Evolutionary conservation across 1,284 basidiomycete genomes (phyloP), one percentile per base, ranked within the genome.

Genomic region (Papiliotrema laurentii): DNA sequence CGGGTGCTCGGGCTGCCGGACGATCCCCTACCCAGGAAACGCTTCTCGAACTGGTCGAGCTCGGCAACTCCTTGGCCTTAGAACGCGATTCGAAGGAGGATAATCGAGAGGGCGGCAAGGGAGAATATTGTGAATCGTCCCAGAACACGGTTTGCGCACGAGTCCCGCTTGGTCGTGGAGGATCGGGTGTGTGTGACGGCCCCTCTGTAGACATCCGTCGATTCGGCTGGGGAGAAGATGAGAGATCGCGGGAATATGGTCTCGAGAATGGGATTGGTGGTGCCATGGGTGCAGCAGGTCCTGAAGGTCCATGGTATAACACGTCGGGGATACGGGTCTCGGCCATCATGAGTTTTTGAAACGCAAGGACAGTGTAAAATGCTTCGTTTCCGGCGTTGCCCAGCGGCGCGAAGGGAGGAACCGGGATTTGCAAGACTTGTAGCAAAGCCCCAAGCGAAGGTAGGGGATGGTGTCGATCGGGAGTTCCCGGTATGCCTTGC

Each of bases 311-410:
- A 27, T 44, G 43, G 51, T 66, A 67, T 1, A 71, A 60, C 45
- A 61, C 38, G 39, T 67, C 64, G 11, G 69, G 69, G 3, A 72
- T 41, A 14, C 67, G 47, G 2, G 67, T 70, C 41, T 70, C 66
- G 30, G 61, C 63, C 68, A 72, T 72, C 56, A 74, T 56, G 13
- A 74, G 62, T 51, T 71, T 69, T 43, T 75, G 72, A 52, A 75
- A 74, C 2, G 70, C 66, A 13, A 74, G 56, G 11, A 75, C 55
- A 0, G 72, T 69, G 59, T 74, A 74, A 53, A 73, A 75, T 3
- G 73, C 71, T 13, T 73, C 70, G 54, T 75, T 75, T 1, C 73
- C 73, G 11, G 73, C 67, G 53, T 75, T 75, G 24, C 70, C 68
- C 22, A 75, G 56, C 3, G 73, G 73, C 0, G 63, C 64, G 30